Conservation (phyloP, 1,139 yeast genomes). For the Protomyces lactucae-debilis region DNA sequence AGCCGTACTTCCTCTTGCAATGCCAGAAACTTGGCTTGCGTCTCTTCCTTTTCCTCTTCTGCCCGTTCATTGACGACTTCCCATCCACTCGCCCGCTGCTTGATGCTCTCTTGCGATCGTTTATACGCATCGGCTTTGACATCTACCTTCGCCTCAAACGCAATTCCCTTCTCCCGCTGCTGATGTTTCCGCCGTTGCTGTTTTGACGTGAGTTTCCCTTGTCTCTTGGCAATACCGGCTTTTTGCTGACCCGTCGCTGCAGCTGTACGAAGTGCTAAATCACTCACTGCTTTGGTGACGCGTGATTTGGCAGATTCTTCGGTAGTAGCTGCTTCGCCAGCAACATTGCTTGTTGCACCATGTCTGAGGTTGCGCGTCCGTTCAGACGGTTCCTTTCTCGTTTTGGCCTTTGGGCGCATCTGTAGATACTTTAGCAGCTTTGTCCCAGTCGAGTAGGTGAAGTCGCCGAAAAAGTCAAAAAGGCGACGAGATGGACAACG, state of each 20-base stretch:
- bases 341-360: neutral
- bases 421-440: neutral
- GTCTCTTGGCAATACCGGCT: neutral
- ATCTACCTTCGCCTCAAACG: slow-evolving; percentile 18
- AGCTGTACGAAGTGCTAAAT: slow-evolving; percentile 15
- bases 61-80: slow-evolving; percentile 13
- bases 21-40: neutral
- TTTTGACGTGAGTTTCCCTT: slow-evolving; percentile 7
- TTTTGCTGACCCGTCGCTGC: neutral
- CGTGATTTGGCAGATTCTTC: slow-evolving; percentile 11
- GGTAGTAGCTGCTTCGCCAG: neutral
- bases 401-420: slow-evolving; percentile 3
- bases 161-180: slow-evolving; percentile 9
- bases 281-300: slow-evolving; percentile 9
- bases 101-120: slow-evolving; percentile 19
- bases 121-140: slow-evolving; percentile 18
- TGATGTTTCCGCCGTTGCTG: slow-evolving; percentile 15
- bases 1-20: neutral
- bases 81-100: slow-evolving; percentile 18
- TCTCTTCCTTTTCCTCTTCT: slow-evolving; percentile 4
- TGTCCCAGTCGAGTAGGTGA: neutral
- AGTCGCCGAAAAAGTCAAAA: neutral
- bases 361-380: slow-evolving; percentile 23
- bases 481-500: too few species aligned
- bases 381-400: slow-evolving; percentile 16